These are phyloP conservation scores for Boletellus ananas DNA, from an alignment of 768 basidiomycete species.

Conservation along the genomic window DNA sequence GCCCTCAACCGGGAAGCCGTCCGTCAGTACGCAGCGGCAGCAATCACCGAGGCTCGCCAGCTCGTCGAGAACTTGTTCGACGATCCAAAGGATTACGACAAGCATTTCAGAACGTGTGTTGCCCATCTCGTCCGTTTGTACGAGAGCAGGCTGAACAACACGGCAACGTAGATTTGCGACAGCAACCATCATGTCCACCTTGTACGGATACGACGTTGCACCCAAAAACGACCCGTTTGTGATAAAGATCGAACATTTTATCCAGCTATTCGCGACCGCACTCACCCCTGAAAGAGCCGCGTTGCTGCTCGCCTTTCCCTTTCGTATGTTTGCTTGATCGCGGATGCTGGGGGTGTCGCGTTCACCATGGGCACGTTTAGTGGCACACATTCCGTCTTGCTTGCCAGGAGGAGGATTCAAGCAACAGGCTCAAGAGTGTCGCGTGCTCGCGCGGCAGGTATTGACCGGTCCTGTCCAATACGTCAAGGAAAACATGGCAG, in stretches of 20 bases:
- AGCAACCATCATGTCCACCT: conserved; percentile 21
- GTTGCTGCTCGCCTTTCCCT: conserved; percentile 20
- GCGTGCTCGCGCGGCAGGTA: conserved; percentile 21
- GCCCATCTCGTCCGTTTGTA: conserved; percentile 2
- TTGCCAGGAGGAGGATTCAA: conserved; percentile 32
- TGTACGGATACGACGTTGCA: conserved; percentile 26
- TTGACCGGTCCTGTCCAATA: conserved; percentile 18
- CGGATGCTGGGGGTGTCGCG: background rate
- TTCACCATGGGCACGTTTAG: conserved; percentile 4
- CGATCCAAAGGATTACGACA: conserved; percentile 10
- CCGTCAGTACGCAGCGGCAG: conserved; percentile 11
- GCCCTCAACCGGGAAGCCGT: conserved; percentile 16
- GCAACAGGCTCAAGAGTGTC: conserved; percentile 12
- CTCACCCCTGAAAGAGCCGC: conserved; percentile 23
- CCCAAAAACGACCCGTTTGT: conserved; percentile 28
- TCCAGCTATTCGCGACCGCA: conserved; percentile 7
- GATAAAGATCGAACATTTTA: conserved; percentile 9
- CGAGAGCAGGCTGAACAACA: background rate
- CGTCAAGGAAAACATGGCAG: conserved; percentile 24
- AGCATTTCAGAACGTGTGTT: conserved; percentile 22
- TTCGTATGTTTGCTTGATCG: conserved; percentile 16
- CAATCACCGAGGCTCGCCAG: conserved; percentile 19
- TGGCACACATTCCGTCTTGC: conserved; percentile 32
- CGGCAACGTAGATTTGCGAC: conserved; percentile 16
- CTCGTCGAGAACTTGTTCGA: conserved; percentile 22